Base-by-base conservation (phyloP, 2,329 filamentous ascomycete species). In the Pseudogymnoascus sp. region DNA sequence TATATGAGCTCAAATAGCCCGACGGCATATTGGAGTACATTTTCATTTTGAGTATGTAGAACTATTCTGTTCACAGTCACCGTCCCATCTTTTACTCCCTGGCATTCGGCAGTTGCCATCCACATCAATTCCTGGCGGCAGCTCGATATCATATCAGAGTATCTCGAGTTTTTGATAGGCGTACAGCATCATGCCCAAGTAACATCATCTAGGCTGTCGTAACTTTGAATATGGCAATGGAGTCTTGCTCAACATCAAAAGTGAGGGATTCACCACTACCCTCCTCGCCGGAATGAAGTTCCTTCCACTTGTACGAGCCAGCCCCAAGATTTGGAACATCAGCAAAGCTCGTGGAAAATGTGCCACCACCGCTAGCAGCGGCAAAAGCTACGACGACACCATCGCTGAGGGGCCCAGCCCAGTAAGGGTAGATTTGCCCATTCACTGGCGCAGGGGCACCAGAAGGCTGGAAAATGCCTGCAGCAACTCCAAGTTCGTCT, bases 291-390 rank as follows among this genome's bases (percentile, higher is more conserved):
- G 64, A 67, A 60, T 70, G 71, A 61, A 39, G 37, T 39, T 39
- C 37, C 37, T 16, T 39, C 77, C 77, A 78, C n/a, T 69, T 70
- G 64, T 75, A 78, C 1, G 73, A 71, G 57, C 69, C 71, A 6
- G 72, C 71, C 0, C 73, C 72, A 3, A 72, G 65, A 6, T 77
- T 77, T n/a, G 71, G 73, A 4, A 74, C 68, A n/a, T 72, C 64
- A 60, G 76, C 73, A 63, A 80, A 78, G 62, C 76, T 75, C 64
- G 79, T 77, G 0, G 71, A 72, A 25, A 78, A 70, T n/a, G 74
- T 72, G 9, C 74, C 71, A 58, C 70, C 71, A 60, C 74, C 75
- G 57, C 69, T 73, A 9, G 75, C 65, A 0, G 78, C 74, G 1
- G 68, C 67, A 4, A 80, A 65, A n/a, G 72, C 73, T 16, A 74